These are phyloP conservation scores for Tylopilus balloui DNA, from an alignment of 768 basidiomycete species.

Conservation along the genomic window DNA sequence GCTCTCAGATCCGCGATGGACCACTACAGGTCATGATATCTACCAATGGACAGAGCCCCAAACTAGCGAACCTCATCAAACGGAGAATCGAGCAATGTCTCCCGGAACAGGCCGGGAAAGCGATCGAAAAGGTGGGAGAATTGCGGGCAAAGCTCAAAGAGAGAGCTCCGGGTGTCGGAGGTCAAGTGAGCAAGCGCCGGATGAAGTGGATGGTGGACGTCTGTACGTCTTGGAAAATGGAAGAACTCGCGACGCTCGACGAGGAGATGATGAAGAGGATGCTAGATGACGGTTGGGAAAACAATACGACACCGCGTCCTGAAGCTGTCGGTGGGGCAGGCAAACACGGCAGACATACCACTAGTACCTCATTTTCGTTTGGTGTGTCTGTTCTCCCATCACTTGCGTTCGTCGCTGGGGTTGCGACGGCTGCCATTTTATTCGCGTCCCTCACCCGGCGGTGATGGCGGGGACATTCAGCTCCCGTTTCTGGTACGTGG, in stretches of 20 bases:
- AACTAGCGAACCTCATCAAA: conserved; percentile 81
- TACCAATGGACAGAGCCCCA: conserved; percentile 90
- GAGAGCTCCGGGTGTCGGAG: conserved; percentile 80
- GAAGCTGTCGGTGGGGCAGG: conserved; percentile 37
- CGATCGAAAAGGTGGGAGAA: conserved; percentile 75
- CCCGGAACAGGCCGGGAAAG: conserved; percentile 66
- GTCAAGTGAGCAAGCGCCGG: conserved; percentile 65
- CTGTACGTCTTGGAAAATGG: conserved; percentile 83
- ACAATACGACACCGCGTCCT: conserved; percentile 43
- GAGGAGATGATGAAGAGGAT: conserved; percentile 59
- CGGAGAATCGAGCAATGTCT: conserved; percentile 62
- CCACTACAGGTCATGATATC: conserved; percentile 95
- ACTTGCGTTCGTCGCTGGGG: conserved; percentile 43
- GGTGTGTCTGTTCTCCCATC: conserved; percentile 26
- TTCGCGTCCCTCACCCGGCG: conserved; percentile 30
- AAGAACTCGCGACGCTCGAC: conserved; percentile 70
- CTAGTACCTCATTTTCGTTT: conserved; percentile 3
- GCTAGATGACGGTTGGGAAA: conserved; percentile 86
- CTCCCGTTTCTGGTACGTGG: conserved; percentile 8
- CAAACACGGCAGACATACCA: conserved; percentile 6
- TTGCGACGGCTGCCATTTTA: conserved; percentile 34
- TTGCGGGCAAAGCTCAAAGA: conserved; percentile 70
- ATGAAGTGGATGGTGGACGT: conserved; percentile 92
- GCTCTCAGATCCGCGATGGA: conserved; percentile 85
- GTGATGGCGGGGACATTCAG: conserved; percentile 14